phyloP scores from a whole-genome alignment of 2,329 filamentous ascomycete genomes.

The Clonostachys rosea region DNA sequence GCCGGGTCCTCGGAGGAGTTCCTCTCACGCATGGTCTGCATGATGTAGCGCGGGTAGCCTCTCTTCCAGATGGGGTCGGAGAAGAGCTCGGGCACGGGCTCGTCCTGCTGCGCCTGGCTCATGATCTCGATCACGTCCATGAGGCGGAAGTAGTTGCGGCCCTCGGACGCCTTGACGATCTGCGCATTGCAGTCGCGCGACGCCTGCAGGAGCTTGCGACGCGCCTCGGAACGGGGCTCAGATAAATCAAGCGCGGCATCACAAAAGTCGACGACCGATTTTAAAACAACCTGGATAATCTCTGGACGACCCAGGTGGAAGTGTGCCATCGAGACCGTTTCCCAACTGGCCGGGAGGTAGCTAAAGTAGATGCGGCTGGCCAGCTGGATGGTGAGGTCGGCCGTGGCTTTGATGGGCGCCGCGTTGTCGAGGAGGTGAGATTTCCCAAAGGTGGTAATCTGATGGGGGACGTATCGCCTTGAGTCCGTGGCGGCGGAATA shows the following conservation, averaged over 20 bases:
- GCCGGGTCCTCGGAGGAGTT: too few species aligned
- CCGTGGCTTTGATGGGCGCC: neutral
- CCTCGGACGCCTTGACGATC: too few species aligned
- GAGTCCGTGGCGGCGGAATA: neutral
- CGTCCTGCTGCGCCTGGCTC: too few species aligned
- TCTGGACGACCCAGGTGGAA: conserved; percentile 4
- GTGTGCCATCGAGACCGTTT: conserved; percentile 2
- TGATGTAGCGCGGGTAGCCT: too few species aligned
- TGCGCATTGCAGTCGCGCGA: too few species aligned
- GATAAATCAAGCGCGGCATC: neutral
- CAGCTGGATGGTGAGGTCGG: conserved; percentile 1
- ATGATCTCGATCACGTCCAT: too few species aligned
- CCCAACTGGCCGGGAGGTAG: conserved; percentile 2
- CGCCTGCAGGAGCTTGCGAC: too few species aligned
- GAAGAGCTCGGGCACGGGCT: too few species aligned
- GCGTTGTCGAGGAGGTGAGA: neutral
- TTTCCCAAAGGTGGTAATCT: neutral
- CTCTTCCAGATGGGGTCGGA: too few species aligned
- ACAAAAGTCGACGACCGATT: conserved; percentile 1
- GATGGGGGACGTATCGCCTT: neutral
- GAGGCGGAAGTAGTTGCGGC: too few species aligned
- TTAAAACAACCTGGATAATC: conserved; percentile 3
- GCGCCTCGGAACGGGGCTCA: too few species aligned
- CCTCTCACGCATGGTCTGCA: too few species aligned
- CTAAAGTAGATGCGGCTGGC: neutral